Conservation (phyloP, 2,329 filamentous ascomycete genomes). For the Ceratocystis variospora region DNA sequence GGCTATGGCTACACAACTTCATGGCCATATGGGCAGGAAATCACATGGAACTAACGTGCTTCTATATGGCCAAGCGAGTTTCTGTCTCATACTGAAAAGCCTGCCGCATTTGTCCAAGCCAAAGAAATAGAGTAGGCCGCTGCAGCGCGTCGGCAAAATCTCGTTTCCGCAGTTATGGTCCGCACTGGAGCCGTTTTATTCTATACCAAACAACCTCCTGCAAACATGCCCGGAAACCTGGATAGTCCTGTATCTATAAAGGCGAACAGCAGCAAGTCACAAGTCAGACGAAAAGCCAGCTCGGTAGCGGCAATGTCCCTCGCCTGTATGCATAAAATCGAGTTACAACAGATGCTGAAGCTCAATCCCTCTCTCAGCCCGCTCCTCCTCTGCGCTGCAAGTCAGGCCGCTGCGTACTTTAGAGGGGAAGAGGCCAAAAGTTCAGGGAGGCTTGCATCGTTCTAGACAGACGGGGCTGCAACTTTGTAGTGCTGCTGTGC, state of each 20-base stretch:
- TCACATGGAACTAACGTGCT: not conserved
- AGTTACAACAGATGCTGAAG: conserved; percentile 6
- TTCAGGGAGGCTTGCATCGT: no score
- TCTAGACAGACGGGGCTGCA: not conserved
- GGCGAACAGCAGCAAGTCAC: conserved; percentile 4
- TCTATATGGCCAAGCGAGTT: not conserved
- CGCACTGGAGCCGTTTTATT: not conserved
- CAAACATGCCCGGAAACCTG: not conserved
- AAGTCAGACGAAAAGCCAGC: not conserved
- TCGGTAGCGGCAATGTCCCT: conserved; percentile 5
- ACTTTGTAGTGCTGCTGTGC: not conserved
- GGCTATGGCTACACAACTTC: not conserved
- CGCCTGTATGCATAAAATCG: conserved; percentile 9
- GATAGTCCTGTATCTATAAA: not conserved
- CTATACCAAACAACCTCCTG: not conserved
- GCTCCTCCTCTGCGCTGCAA: not conserved
- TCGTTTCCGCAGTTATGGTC: not conserved
- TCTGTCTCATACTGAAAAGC: not conserved
- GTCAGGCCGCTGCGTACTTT: no score
- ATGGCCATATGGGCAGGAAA: not conserved
- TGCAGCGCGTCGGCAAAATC: not conserved
- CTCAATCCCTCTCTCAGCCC: not conserved
- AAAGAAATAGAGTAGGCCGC: not conserved
- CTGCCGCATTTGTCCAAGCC: not conserved
- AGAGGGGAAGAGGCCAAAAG: no score